Base-by-base conservation (phyloP, 192 early-diverging fungal species). In the Gorgonomyces haynaldii region DNA sequence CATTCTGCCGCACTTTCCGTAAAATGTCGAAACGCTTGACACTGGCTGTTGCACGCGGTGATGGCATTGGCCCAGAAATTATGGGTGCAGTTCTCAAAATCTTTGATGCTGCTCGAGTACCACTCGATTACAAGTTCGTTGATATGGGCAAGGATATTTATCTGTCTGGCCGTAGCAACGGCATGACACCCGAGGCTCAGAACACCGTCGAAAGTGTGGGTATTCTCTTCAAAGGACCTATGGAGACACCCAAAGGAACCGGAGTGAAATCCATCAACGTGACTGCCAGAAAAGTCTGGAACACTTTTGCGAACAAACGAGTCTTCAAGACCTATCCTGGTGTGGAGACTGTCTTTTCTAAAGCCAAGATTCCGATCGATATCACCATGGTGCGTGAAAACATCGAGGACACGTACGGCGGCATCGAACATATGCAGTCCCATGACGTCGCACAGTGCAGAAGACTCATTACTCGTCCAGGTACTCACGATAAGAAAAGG, bases 51-150 rank as follows among this genome's bases (percentile, higher is more conserved):
- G 53, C 53, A 12, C 9, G 37, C 31, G 88, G 88, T 45, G 88
- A 91, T 59, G 88, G 88, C 45, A 92, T 92, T 43, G 89, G 89
- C 21, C 87, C 87, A 0, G 89, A 92, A 66, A 92, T 92, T 25
- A 55, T 55, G 53, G 43, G 70, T 45, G 85, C 86, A 13, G 85
- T 87, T 30, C 78, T 86, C 67, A 70, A 77, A 23, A 88, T 92
- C 57, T 90, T 85, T 58, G 47, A 69, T 47, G 89, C 86, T 26
- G 88, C 88, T 56, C 76, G 76, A 62, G 71, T 79, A 63, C 53
- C 65, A 16, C 13, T 55, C 34, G 28, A 37, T 20, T 50, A 27
- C 43, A 45, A 36, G 21, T 49, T 49, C 25, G 53, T 55, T 5
- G 53, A 55, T 4, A 55, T 55, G 53, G 53, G 53, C 13, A 55